Evolutionary conservation across 805 yeast genomes (phyloP).

Genomic region (Saccharomyces jurei): DNA sequence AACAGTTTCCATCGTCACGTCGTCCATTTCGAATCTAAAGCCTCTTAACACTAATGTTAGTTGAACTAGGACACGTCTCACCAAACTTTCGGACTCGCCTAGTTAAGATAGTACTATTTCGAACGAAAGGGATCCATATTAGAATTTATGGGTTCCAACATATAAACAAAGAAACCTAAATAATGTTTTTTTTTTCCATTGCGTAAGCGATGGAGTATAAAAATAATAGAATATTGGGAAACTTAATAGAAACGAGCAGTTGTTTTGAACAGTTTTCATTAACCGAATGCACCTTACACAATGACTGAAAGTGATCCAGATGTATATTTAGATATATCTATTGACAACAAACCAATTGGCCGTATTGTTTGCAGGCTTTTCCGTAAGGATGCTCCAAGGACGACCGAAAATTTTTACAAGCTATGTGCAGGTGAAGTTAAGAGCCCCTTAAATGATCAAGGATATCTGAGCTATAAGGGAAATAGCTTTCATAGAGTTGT

Average conservation of each 20-base stretch:
- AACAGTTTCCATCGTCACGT: background rate
- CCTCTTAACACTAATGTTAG: background rate
- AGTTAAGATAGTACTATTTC: background rate
- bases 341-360: constrained; percentile 39
- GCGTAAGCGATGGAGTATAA: background rate
- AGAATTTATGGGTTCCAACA: background rate
- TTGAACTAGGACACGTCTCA: background rate
- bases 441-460: constrained; percentile 18
- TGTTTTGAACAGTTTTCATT: background rate
- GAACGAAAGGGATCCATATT: background rate
- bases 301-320: background rate
- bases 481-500: constrained; percentile 55
- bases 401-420: constrained; percentile 42
- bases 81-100: background rate
- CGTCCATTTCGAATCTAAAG: background rate
- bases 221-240: background rate
- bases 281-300: background rate
- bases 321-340: constrained; percentile 45
- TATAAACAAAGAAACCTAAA: background rate
- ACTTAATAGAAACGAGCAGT: background rate
- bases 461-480: constrained; percentile 32
- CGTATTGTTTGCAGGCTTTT: constrained; percentile 54
- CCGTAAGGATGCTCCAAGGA: constrained; percentile 45
- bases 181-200: background rate
- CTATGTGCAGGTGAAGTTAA: constrained; percentile 36